Evolutionary conservation across 305 asterid genomes (phyloP).

Genomic region (Fraxinus platypoda): DNA sequence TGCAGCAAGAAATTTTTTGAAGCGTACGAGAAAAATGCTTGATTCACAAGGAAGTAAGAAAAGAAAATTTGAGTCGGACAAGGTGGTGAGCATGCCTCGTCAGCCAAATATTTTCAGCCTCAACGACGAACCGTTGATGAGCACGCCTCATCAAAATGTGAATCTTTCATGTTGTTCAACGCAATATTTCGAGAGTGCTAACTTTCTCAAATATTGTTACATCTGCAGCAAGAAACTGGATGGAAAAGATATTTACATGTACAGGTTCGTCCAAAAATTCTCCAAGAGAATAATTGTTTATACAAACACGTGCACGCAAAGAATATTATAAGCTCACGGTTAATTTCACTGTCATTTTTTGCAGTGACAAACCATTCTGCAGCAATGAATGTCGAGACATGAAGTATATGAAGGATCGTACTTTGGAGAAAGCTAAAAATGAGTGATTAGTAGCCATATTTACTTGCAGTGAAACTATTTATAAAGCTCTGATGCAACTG

Average conservation of each 20-base stretch:
- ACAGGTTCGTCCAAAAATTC: constrained; percentile 21
- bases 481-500: neutral
- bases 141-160: neutral
- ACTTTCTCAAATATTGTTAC: constrained; percentile 21
- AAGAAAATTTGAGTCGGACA: neutral
- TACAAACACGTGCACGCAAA: neutral
- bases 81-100: neutral
- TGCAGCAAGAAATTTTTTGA: neutral
- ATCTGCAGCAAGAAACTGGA: constrained; percentile 14
- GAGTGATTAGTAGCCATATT: neutral
- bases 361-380: constrained; percentile 33
- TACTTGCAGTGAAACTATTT: neutral
- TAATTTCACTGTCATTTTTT: neutral
- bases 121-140: neutral
- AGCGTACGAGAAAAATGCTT: neutral
- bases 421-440: neutral
- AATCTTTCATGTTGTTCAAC: neutral
- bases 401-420: neutral
- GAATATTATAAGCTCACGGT: neutral
- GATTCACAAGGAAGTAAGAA: neutral
- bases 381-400: constrained; percentile 22
- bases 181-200: neutral
- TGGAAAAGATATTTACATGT: constrained; percentile 13
- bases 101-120: neutral
- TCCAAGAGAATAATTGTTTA: neutral